Evolutionary conservation across 75 land plant species (phyloP).

Genomic region (Picea sitchensis): DNA sequence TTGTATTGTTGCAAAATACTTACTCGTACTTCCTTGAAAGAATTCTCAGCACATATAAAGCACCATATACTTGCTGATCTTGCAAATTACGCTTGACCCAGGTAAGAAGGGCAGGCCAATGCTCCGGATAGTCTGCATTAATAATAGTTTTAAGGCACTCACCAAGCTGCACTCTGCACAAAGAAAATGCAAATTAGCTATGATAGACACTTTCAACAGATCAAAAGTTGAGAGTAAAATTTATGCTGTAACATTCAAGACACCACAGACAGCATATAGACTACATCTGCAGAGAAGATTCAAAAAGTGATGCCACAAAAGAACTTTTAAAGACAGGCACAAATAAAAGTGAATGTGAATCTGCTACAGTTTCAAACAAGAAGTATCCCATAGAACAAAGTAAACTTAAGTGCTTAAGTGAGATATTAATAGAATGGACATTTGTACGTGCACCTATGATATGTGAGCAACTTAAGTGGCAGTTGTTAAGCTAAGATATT

Average conservation of each 20-base stretch:
- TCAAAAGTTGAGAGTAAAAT: neutral
- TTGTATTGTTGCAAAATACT: constrained; percentile 13
- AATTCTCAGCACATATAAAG: constrained; percentile 87
- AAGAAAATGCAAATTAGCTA: neutral
- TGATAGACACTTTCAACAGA: neutral
- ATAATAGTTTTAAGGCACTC: constrained; percentile 94
- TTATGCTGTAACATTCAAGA: too few relatives aligned
- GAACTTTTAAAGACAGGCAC: neutral
- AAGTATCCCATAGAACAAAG: neutral
- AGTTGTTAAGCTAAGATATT: neutral
- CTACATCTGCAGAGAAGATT: neutral
- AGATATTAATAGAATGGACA: neutral
- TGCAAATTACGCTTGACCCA: constrained; percentile 79
- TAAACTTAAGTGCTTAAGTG: neutral
- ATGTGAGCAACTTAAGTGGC: too few relatives aligned
- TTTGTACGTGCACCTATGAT: neutral
- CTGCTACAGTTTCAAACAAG: too few relatives aligned
- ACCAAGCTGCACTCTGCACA: constrained; percentile 76
- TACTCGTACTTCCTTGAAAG: constrained; percentile 98
- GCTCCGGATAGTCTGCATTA: constrained; percentile 92
- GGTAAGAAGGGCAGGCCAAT: constrained; percentile 83
- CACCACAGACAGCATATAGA: neutral
- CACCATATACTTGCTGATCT: constrained; percentile 82
- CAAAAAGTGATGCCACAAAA: neutral
- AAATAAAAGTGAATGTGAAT: too few relatives aligned